A percentile compares a stretch with the other conserved stretches of the same genome.
phyloP scores from a whole-genome alignment of 495 filamentous ascomycete species.

The Xylaria cubensis region DNA sequence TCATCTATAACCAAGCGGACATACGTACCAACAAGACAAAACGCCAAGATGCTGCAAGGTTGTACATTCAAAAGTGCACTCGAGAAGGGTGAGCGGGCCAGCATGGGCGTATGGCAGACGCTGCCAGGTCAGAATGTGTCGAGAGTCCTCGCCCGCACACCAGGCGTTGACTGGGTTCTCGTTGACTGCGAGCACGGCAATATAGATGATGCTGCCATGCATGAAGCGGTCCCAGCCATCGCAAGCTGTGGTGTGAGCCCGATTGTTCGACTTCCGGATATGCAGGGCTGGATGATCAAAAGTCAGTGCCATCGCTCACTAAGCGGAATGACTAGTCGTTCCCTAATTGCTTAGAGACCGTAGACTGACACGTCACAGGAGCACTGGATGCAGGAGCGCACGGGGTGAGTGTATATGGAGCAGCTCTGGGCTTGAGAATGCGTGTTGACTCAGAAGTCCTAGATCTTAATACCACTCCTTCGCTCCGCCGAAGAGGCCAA shows the following conservation, averaged over 20 bases:
- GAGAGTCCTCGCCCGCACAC: conserved; percentile 67
- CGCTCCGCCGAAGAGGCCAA: conserved; percentile 69
- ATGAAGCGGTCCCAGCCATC: conserved; percentile 78
- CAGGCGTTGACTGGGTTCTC: conserved; percentile 74
- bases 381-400: conserved; percentile 74
- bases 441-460: conserved; percentile 36
- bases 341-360: too few relatives aligned
- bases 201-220: conserved; percentile 81
- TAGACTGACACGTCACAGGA: conserved; percentile 47
- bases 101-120: conserved; percentile 77
- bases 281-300: conserved; percentile 74
- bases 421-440: background rate
- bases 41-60: conserved; percentile 64
- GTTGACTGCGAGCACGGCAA: conserved; percentile 83
- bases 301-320: conserved; percentile 53
- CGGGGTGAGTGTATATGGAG: conserved; percentile 52
- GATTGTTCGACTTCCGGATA: conserved; percentile 69
- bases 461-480: conserved; percentile 70
- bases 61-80: conserved; percentile 69
- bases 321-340: background rate
- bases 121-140: conserved; percentile 75
- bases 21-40: conserved; percentile 16
- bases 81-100: conserved; percentile 58
- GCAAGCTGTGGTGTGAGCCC: conserved; percentile 70
- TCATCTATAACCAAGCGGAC: conserved; percentile 2